Base-by-base conservation (phyloP, 1,284 basidiomycete genomes). In the Ustilago bromivora region DNA sequence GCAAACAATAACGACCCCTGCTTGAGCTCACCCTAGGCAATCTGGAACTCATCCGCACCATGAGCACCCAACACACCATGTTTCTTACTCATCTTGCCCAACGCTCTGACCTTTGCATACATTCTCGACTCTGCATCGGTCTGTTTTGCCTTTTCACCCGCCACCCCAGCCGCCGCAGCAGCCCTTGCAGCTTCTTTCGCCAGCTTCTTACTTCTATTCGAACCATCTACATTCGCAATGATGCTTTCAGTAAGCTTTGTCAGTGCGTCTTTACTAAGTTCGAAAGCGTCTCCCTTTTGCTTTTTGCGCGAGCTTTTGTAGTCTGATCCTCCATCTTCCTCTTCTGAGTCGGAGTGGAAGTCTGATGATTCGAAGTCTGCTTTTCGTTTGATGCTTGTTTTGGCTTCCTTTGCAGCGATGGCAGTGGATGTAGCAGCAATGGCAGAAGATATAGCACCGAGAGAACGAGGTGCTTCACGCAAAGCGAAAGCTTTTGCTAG, bases 401-500 rank as follows among this genome's bases (percentile, higher is more conserved):
- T 66, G 9, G 49, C 68, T n/a, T 43, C 54, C 15, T 52, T 61
- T 43, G 57, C 55, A 5, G 46, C 28, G 12, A 64, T 19, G 41
- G 43, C 34, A n/a, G 66, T 19, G 41, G 43, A 49, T 2, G 71
- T 34, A 11, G 74, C 32, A 15, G 71, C 65, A 23, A 68, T 56
- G 35, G 63, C 5, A 10, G 68, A 61, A 13, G 59, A 61, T 66
- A 64, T 69, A 23, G 69, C 66, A 23, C 76, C 71, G 52, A 94
- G 90, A 2, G 90, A 87, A 35, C 90, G 92, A 0, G 97, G 97
- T 1, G 96, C 94, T 73, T 98, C 96, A 41, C 97, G 92, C 59
- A 99, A 89, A 0, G 94, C 95, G 84, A 99, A 99, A 0, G 95
- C 91, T 87, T 99, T 99, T 43, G 97, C 96, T 28, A 99, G 87